Base-by-base conservation (phyloP, 1,284 basidiomycete species). In the Sporisorium iseilematis-ciliati region DNA sequence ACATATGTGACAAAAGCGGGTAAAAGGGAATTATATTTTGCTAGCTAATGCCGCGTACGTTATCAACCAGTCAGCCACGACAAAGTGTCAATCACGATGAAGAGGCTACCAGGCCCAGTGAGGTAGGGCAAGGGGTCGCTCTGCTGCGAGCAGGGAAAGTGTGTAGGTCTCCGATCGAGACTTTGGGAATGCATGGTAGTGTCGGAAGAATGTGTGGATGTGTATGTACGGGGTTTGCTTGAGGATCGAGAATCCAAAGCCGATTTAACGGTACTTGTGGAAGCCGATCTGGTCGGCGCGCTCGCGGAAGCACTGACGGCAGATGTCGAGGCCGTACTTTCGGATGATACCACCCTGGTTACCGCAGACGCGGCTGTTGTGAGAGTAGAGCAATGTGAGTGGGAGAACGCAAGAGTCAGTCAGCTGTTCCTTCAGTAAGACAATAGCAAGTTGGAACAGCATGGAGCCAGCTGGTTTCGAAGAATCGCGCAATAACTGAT, bases 251-350 rank as follows among this genome's bases (percentile, higher is more conserved):
- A 16, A 35, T 45, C 43, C 42, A 20, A 21, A 8, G 35, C 46
- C 56, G 48, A 35, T 61, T 71, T 71, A 71, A 71, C 68, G 68
- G 68, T 55, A 71, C 81, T 84, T 84, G 70, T 71, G 65, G 76
- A 84, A 84, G 53, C 83, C 83, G 65, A 84, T 84, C 74, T 79
- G 75, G 63, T 79, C 68, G 49, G 83, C 75, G 78, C 83, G 83
- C 79, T 84, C 83, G 49, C 83, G 78, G 82, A 84, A 84, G 81
- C 82, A 83, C 76, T 84, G 83, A 75, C 83, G 82, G 80, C 82
- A 82, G 77, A 83, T 83, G 80, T 83, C 73, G 64, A 83, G 75
- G 68, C 82, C 79, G 80, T 83, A 83, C 79, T 84, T 83, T 74
- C 82, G 82, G 78, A 84, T 80, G 71, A 84, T 75, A 80, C 83